Evolutionary conservation across 768 basidiomycete species (phyloP), one percentile per base, ranked within the genome.

Genomic region (Tubosaeta sp.): DNA sequence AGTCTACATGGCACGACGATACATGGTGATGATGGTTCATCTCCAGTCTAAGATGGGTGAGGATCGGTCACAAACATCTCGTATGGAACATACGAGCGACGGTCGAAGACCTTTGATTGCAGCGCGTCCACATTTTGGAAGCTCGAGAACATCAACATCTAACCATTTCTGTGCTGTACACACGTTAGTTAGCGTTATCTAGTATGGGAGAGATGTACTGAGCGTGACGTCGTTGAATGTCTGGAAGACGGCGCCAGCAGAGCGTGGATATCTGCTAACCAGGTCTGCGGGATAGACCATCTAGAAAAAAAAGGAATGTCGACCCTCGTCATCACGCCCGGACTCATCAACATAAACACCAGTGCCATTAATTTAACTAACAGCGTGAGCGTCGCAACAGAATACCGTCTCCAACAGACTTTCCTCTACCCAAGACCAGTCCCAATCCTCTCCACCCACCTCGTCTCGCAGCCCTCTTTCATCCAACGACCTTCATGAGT

Each of bases 221-320:
- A 81, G 78, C 6, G 79, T 65, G 29, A 91, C 67, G 53, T 91
- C 88, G 63, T 90, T 90, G 70, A 85, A 89, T 1, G 83, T 76
- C 65, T 90, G 88, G 63, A 89, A 87, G 9, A 90, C 67, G 19
- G 78, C 73, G 12, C 83, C 77, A 3, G 83, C 81, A 14, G 76
- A 69, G 25, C 66, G 73, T 33, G 88, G 87, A 59, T 90, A 90
- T 64, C 82, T 86, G 11, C 60, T 54, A 22, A 85, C 55, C 38
- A 82, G 61, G 4, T 70, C 66, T 22, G 22, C 22, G 22, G 22
- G 22, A 22, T 22, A 22, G n/a, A n/a, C n/a, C 22, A 22, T 22
- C 22, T 22, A 3, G 22, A 22, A 22, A 22, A 22, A 22, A 22
- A 22, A 22, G 22, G 22, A 22, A 22, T 22, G 22, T 22, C 22